These are phyloP conservation scores for Coprinopsis sp. DNA, from an alignment of 768 basidiomycete species.

Conservation along the genomic window DNA sequence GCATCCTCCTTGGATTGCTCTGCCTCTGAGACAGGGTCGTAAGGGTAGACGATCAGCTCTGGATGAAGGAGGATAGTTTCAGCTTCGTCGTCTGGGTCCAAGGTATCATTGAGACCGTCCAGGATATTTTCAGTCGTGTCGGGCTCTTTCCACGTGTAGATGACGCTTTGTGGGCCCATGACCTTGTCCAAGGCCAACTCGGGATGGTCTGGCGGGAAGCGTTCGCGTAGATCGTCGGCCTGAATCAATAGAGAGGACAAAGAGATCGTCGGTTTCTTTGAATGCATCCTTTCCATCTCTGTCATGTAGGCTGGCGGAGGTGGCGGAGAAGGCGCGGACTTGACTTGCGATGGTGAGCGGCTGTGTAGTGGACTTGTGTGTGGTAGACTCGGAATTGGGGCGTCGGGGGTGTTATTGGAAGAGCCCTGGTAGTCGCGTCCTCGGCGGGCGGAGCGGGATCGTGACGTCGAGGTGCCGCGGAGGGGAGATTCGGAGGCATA, in stretches of 20 bases:
- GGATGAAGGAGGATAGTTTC: constrained; percentile 55
- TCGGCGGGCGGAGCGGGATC: no score
- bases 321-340: background rate
- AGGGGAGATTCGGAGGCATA: no score
- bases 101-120: background rate
- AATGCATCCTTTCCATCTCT: background rate
- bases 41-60: constrained; percentile 54
- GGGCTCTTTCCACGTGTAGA: constrained; percentile 68
- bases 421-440: no score
- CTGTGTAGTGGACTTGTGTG: no score
- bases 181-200: constrained; percentile 49
- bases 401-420: no score
- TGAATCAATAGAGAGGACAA: constrained; percentile 48
- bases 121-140: constrained; percentile 26
- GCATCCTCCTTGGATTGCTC: constrained; percentile 11
- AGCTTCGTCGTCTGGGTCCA: constrained; percentile 43
- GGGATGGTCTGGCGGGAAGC: constrained; percentile 58
- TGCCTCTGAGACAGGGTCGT: constrained; percentile 21
- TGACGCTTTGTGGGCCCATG: constrained; percentile 74
- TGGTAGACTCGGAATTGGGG: background rate
- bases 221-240: constrained; percentile 54
- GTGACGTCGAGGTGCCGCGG: no score
- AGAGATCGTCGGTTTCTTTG: constrained; percentile 29
- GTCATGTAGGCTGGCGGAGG: background rate
- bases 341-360: background rate